phyloP scores from a whole-genome alignment of 1,284 basidiomycete species.

The Uromyces viciae-fabae region DNA sequence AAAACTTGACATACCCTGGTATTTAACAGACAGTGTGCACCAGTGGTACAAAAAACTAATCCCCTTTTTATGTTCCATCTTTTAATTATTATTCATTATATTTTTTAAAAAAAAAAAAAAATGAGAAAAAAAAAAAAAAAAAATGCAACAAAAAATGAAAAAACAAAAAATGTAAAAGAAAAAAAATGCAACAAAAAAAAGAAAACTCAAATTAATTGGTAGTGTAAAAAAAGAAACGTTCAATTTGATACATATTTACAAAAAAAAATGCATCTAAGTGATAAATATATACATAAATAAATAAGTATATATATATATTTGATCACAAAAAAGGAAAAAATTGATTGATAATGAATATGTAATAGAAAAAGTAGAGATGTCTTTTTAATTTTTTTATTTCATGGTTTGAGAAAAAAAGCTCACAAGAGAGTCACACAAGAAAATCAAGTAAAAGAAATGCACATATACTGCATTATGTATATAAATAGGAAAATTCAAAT shows the following conservation, averaged over 20 bases:
- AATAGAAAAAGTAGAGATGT: background rate
- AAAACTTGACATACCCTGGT: too few relatives aligned
- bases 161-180: background rate
- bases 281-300: too few relatives aligned
- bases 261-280: too few relatives aligned
- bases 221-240: background rate
- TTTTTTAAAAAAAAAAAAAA: background rate
- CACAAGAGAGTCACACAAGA: too few relatives aligned
- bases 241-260: too few relatives aligned
- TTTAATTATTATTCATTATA: background rate
- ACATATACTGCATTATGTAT: too few relatives aligned
- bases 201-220: background rate
- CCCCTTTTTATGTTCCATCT: background rate
- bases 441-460: too few relatives aligned
- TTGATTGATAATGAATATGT: background rate
- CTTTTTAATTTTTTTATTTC: background rate
- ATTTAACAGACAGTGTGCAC: too few relatives aligned
- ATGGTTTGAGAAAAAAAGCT: background rate
- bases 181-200: background rate
- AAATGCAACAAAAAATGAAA: background rate
- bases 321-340: background rate
- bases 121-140: background rate
- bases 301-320: background rate
- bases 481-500: too few relatives aligned
- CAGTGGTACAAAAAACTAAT: too few relatives aligned